phyloP scores from a whole-genome alignment of 495 filamentous ascomycete genomes.

The Choiromyces venosus region DNA sequence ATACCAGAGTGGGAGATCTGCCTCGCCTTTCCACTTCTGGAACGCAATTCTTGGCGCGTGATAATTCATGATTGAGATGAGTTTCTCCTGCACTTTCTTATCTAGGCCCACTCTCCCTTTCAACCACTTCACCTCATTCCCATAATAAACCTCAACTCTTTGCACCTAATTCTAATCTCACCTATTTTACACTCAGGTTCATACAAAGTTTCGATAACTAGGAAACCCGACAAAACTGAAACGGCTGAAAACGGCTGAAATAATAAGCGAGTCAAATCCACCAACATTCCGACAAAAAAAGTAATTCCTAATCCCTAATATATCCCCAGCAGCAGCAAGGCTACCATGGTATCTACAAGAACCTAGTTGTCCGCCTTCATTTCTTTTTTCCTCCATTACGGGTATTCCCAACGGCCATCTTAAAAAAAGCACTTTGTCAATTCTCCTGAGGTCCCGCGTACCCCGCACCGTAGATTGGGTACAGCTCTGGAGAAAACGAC shows the following conservation, averaged over 20 bases:
- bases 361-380: not conserved
- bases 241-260: not conserved
- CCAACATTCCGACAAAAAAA: not conserved
- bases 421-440: not conserved
- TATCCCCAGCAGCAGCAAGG: not conserved
- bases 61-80: slow-evolving; percentile 3
- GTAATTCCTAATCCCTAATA: not conserved
- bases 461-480: not conserved
- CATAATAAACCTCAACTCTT: not conserved
- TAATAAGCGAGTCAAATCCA: not conserved
- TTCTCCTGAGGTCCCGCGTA: not conserved
- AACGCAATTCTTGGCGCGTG: slow-evolving; percentile 1
- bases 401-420: not conserved
- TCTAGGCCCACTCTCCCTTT: not conserved
- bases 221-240: not conserved
- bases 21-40: slow-evolving; percentile 28
- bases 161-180: not conserved
- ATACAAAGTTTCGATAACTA: not conserved
- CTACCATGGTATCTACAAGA: not conserved
- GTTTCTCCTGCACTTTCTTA: not conserved
- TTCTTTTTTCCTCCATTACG: not conserved
- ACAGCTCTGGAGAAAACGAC: not conserved
- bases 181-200: not conserved
- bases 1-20: slow-evolving; percentile 10
- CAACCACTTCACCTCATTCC: not conserved